These are phyloP conservation scores for Immersiella caudata DNA, from an alignment of 495 filamentous ascomycete species.

Conservation along the genomic window DNA sequence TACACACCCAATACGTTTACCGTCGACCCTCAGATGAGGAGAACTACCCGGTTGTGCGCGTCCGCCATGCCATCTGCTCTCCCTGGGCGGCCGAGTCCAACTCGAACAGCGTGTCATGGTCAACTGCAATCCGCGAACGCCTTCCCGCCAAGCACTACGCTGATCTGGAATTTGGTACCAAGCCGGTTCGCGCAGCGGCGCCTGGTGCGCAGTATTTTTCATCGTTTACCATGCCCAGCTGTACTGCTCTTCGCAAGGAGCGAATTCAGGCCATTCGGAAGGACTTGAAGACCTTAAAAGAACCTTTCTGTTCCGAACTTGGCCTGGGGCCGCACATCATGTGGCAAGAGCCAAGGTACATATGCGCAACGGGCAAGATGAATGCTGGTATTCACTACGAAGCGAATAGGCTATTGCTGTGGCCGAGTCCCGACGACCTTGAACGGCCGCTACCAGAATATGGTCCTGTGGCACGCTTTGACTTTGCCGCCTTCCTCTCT, in stretches of 20 bases:
- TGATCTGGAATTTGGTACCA: background rate
- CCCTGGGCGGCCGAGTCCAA: background rate
- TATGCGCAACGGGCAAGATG: background rate
- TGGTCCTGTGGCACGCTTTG: background rate
- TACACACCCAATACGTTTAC: background rate
- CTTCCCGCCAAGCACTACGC: background rate
- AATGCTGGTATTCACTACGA: background rate
- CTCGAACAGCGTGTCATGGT: background rate
- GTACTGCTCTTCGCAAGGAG: background rate
- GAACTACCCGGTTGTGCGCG: background rate
- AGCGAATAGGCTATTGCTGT: background rate
- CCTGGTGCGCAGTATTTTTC: background rate
- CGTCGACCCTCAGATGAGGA: background rate
- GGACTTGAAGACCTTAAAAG: background rate
- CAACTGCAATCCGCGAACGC: background rate
- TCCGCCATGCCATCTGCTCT: slow-evolving; percentile 3
- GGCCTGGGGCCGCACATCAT: background rate
- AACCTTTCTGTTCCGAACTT: background rate
- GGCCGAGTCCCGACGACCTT: background rate
- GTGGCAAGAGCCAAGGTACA: slow-evolving; percentile 1
- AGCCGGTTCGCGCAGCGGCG: background rate
- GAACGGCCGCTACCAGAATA: background rate
- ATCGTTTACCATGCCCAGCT: background rate
- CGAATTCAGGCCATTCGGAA: background rate
- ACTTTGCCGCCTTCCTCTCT: background rate